Percentiles rank a stretch among this genome's conserved stretches.
Evolutionary conservation across 2,329 filamentous ascomycete genomes (phyloP).

Genomic region (Sordariomycetes sp.): DNA sequence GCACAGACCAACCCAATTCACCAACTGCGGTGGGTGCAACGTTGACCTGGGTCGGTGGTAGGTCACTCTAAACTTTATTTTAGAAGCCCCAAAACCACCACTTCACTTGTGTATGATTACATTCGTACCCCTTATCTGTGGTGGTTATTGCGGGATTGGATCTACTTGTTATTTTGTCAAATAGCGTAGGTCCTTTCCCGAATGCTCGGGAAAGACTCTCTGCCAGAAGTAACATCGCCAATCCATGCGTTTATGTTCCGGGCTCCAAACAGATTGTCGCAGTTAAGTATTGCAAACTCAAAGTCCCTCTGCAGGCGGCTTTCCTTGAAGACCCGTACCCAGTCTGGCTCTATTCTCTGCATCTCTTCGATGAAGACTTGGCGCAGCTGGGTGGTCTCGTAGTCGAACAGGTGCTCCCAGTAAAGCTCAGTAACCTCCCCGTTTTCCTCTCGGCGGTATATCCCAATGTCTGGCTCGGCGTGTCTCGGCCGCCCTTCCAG

Average conservation of each 20-base stretch:
- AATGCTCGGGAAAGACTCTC: too few species aligned
- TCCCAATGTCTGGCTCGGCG: constrained; percentile 17
- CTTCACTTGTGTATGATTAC: too few species aligned
- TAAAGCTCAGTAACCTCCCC: constrained; percentile 25
- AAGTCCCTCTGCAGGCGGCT: neutral
- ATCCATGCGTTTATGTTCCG: neutral
- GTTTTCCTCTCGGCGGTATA: constrained; percentile 8
- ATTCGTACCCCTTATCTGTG: too few species aligned
- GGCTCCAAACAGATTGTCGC: neutral
- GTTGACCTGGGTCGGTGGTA: too few species aligned
- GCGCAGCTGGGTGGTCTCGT: constrained; percentile 25
- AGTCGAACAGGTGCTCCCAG: constrained; percentile 26
- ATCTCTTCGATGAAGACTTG: constrained; percentile 20
- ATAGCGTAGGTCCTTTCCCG: too few species aligned
- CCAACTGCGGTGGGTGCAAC: too few species aligned
- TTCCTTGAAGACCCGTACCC: constrained; percentile 9
- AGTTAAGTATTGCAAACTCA: neutral
- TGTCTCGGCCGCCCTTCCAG: constrained; percentile 16
- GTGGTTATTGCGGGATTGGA: too few species aligned
- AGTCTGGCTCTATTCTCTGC: constrained; percentile 17
- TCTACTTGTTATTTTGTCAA: too few species aligned
- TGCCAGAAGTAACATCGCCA: neutral
- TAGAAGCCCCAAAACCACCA: too few species aligned
- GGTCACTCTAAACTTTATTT: too few species aligned
- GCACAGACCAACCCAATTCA: too few species aligned